Conservation (phyloP, 768 basidiomycete genomes). For the Hemileccinum rubropunctum region DNA sequence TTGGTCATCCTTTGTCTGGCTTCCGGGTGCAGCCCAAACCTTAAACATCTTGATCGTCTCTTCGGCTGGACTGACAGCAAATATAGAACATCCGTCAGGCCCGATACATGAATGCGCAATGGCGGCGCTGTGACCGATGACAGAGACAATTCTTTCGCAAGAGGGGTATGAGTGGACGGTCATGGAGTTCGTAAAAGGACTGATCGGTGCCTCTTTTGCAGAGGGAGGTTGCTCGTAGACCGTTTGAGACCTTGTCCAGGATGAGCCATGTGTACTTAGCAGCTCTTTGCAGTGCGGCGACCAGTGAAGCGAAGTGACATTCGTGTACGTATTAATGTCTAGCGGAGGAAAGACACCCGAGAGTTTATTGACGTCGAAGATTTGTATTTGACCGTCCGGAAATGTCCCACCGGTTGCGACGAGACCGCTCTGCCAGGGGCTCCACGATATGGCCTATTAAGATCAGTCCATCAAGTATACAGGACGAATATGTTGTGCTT, state of each 20-base stretch:
- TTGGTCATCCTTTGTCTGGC: slow-evolving; percentile 16
- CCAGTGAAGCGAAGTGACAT: slow-evolving; percentile 61
- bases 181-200: slow-evolving; percentile 40
- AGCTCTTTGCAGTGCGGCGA: slow-evolving; percentile 83
- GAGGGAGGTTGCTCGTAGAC: slow-evolving; percentile 17
- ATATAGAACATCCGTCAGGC: slow-evolving; percentile 60
- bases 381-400: slow-evolving; percentile 55
- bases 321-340: slow-evolving; percentile 43
- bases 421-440: slow-evolving; percentile 67
- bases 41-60: slow-evolving; percentile 75
- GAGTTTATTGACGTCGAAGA: slow-evolving; percentile 43
- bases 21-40: slow-evolving; percentile 45
- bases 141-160: slow-evolving; percentile 48
- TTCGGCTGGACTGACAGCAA: slow-evolving; percentile 61
- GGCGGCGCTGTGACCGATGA: slow-evolving; percentile 52
- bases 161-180: slow-evolving; percentile 55
- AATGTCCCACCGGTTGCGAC: slow-evolving; percentile 67
- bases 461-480: neutral
- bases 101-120: slow-evolving; percentile 62
- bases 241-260: slow-evolving; percentile 24
- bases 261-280: slow-evolving; percentile 69
- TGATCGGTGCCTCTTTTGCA: slow-evolving; percentile 19
- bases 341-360: slow-evolving; percentile 48
- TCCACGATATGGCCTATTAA: slow-evolving; percentile 66
- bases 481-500: neutral